A percentile compares a stretch with the other conserved stretches of the same genome.
phyloP scores from a whole-genome alignment of 805 yeast genomes.

The Schizosaccharomyces lindneri region DNA sequence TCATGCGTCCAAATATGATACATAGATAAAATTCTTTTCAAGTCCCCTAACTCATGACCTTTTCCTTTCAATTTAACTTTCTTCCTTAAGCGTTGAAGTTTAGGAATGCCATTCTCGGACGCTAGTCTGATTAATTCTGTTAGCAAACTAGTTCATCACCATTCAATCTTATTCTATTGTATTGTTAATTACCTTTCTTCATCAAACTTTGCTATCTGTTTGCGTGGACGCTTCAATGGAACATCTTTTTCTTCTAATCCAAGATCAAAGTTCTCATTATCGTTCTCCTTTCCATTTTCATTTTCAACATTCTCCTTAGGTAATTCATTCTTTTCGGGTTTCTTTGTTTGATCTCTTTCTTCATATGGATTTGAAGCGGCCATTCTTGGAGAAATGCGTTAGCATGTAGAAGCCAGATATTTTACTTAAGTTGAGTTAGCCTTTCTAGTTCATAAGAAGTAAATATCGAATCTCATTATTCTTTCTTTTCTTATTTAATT shows the following conservation, averaged over 20 bases:
- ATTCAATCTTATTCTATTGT: no score
- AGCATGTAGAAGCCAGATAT: no score
- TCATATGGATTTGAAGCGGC: not conserved
- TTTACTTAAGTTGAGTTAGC: no score
- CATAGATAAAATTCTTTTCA: not conserved
- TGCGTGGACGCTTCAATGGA: not conserved
- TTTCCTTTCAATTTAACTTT: not conserved
- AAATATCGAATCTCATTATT: no score
- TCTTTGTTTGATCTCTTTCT: not conserved
- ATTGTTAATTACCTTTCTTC: not conserved
- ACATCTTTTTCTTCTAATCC: not conserved
- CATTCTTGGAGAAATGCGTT: no score
- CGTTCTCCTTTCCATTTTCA: not conserved
- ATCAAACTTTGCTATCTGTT: not conserved
- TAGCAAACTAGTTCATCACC: no score
- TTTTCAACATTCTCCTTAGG: not conserved
- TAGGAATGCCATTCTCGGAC: not conserved
- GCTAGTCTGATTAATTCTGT: not conserved
- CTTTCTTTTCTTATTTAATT: no score
- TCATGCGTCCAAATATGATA: constrained; percentile 2
- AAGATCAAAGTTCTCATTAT: not conserved
- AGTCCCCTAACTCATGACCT: not conserved
- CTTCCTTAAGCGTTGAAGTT: not conserved
- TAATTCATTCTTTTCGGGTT: not conserved
- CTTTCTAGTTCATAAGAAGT: no score